Evolutionary conservation across 805 yeast genomes (phyloP).

Genomic region (Wickerhamomyces rabaulensis): DNA sequence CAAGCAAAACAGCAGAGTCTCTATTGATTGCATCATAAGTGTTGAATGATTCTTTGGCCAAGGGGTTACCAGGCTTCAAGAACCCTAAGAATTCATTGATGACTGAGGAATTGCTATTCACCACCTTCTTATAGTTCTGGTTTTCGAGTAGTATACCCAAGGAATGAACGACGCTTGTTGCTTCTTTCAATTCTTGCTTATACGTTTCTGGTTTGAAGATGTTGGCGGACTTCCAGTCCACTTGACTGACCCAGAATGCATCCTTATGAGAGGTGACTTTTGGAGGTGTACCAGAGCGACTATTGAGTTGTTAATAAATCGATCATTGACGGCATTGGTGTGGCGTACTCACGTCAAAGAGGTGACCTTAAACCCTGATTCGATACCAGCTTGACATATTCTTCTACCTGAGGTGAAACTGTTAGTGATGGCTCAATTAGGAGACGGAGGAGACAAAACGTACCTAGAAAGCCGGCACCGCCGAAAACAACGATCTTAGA

Average conservation of each 20-base stretch:
- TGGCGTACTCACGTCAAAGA: conserved; percentile 45
- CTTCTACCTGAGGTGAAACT: conserved; percentile 38
- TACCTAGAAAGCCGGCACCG: conserved; percentile 76
- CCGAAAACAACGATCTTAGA: conserved; percentile 65
- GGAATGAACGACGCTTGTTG: conserved; percentile 73
- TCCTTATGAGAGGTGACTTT: conserved; percentile 25
- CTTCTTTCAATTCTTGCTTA: conserved; percentile 36
- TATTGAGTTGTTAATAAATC: neutral
- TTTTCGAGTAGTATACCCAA: conserved; percentile 74
- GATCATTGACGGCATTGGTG: neutral
- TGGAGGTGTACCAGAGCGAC: conserved; percentile 52
- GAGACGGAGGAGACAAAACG: conserved; percentile 8
- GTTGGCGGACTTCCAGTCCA: conserved; percentile 64
- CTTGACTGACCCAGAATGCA: conserved; percentile 47
- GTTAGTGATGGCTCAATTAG: neutral
- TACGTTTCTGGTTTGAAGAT: conserved; percentile 63
- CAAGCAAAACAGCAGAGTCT: conserved; percentile 62
- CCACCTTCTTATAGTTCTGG: conserved; percentile 54
- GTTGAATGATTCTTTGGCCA: conserved; percentile 34
- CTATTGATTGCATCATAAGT: conserved; percentile 63
- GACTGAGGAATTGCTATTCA: conserved; percentile 24
- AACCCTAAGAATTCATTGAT: conserved; percentile 32
- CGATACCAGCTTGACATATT: conserved; percentile 64
- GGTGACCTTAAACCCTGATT: conserved; percentile 58
- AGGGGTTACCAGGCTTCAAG: conserved; percentile 56